These are phyloP conservation scores for Moricandia arvensis DNA, from an alignment of 345 rosid species.

Conservation along the genomic window DNA sequence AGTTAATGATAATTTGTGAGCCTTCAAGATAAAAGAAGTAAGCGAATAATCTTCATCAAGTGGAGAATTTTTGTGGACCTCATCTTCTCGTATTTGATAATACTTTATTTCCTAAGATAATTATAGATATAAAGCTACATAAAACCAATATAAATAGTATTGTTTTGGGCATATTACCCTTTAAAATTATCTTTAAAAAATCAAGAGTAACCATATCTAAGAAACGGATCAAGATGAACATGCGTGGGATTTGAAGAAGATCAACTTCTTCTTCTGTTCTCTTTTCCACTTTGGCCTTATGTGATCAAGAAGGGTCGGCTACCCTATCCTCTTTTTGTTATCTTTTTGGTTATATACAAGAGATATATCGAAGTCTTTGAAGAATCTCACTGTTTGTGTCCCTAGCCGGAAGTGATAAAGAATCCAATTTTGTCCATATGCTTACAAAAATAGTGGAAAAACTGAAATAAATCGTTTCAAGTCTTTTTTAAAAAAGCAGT, in stretches of 20 bases:
- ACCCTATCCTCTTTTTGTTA: conserved; percentile 26
- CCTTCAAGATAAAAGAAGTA: conserved; percentile 18
- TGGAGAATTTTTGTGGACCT: conserved; percentile 36
- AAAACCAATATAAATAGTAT: conserved; percentile 10
- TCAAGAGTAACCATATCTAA: not conserved
- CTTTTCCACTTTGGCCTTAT: conserved; percentile 36
- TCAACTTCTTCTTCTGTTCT: conserved; percentile 22
- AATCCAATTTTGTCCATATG: conserved; percentile 14
- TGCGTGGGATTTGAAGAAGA: conserved; percentile 26
- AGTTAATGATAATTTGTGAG: conserved; percentile 9
- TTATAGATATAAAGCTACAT: conserved; percentile 22
- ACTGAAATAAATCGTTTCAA: not conserved
- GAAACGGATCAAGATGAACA: conserved; percentile 21
- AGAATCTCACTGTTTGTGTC: conserved; percentile 40
- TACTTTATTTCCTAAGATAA: conserved; percentile 7
- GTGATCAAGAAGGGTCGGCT: conserved; percentile 35
- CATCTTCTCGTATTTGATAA: conserved; percentile 29
- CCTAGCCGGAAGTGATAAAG: conserved; percentile 19
- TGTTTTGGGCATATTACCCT: conserved; percentile 4
- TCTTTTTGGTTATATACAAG: conserved; percentile 11
- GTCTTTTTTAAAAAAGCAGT: not conserved
- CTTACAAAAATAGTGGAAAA: not conserved
- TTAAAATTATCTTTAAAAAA: not conserved
- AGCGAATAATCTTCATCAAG: conserved; percentile 29
- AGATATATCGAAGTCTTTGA: conserved; percentile 16